Evolutionary conservation across 2,329 filamentous ascomycete species (phyloP).

Genomic region (Hypoxylon sp.): DNA sequence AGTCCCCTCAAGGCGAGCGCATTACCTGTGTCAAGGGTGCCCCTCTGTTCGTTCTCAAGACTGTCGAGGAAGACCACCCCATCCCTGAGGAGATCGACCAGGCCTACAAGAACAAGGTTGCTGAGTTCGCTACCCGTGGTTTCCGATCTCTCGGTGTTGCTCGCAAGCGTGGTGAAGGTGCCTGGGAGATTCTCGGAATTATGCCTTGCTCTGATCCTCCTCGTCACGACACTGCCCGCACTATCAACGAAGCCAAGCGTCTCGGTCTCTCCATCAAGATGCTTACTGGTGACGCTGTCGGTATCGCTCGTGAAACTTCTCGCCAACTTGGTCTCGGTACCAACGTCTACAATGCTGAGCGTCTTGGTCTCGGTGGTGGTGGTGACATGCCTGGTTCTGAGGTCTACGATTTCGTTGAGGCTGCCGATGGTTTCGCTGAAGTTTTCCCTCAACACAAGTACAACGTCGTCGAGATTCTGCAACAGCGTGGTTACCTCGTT

Average conservation of each 20-base stretch:
- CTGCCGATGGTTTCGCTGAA: conserved; percentile 92
- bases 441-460: conserved; percentile 97
- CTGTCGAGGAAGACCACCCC: conserved; percentile 83
- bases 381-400: conserved; percentile 94
- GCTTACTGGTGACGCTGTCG: conserved; percentile 93
- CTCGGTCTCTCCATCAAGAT: conserved; percentile 94
- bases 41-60: conserved; percentile 86
- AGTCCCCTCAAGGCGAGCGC: conserved; percentile 82
- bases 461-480: conserved; percentile 90
- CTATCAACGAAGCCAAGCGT: conserved; percentile 87
- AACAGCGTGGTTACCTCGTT: conserved; percentile 91
- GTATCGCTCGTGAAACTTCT: conserved; percentile 90
- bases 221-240: conserved; percentile 88
- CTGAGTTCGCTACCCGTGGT: conserved; percentile 90
- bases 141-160: conserved; percentile 94
- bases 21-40: conserved; percentile 93
- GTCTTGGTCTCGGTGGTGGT: conserved; percentile 86
- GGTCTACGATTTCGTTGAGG: conserved; percentile 95
- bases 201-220: conserved; percentile 95
- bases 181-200: conserved; percentile 93
- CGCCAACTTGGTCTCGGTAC: conserved; percentile 90
- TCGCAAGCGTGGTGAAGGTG: conserved; percentile 81
- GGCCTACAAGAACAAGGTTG: conserved; percentile 91
- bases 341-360: conserved; percentile 93
- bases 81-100: conserved; percentile 79